Percentiles rank a stretch among this genome's conserved stretches.
These are phyloP conservation scores for Scedosporium boydii DNA, from an alignment of 2,329 filamentous ascomycete species.

Conservation along the genomic window DNA sequence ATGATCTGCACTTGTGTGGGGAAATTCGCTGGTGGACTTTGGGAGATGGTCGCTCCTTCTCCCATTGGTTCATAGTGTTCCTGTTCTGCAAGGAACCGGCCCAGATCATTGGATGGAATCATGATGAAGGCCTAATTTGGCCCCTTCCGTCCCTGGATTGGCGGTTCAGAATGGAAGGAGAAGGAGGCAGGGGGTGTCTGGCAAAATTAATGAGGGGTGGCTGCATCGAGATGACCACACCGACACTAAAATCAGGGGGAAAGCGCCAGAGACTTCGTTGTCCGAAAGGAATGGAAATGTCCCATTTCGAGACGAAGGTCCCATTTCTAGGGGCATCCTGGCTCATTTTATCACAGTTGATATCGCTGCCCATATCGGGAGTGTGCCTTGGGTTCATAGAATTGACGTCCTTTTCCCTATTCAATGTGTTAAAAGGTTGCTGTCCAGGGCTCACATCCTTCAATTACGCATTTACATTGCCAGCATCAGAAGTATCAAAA, in stretches of 20 bases:
- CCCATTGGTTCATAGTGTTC: not conserved
- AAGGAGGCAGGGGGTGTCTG: not conserved
- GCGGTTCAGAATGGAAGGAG: not conserved
- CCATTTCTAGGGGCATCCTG: too few relatives aligned
- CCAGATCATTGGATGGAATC: not conserved
- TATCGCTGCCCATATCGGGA: too few relatives aligned
- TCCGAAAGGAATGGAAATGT: not conserved
- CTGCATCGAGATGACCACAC: not conserved
- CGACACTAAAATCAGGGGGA: not conserved
- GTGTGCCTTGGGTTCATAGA: too few relatives aligned
- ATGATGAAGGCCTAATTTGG: not conserved
- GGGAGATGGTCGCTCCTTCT: not conserved
- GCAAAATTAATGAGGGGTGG: not conserved
- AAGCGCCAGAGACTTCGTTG: not conserved
- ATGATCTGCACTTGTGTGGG: conserved; percentile 1
- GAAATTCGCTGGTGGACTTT: not conserved
- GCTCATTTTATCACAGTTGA: too few relatives aligned
- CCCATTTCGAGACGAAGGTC: not conserved
- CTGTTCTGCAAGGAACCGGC: not conserved
- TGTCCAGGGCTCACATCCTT: too few relatives aligned
- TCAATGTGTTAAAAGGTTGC: too few relatives aligned
- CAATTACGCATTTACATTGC: too few relatives aligned
- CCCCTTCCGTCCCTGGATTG: not conserved
- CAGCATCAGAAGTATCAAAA: too few relatives aligned
- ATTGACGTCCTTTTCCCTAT: too few relatives aligned